Evolutionary conservation across 495 filamentous ascomycete species (phyloP).

Genomic region (Lepidopterella palustris): DNA sequence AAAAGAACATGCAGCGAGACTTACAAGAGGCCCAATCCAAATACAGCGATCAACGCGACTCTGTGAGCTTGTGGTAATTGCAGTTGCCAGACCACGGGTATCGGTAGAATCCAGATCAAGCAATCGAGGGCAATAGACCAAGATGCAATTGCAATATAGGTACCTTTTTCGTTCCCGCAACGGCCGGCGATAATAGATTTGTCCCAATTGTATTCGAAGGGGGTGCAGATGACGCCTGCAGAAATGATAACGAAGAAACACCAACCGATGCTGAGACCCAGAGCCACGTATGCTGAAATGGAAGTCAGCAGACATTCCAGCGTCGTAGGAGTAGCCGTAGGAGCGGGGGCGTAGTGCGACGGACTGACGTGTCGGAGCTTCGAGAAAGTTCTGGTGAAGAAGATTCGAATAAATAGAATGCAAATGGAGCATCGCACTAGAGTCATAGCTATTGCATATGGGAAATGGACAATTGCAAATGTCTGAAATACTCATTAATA

Average conservation of each 20-base stretch:
- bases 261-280: constrained; percentile 7
- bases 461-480: constrained; percentile 10
- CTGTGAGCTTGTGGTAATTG: constrained; percentile 14
- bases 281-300: not conserved
- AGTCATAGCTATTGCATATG: constrained; percentile 11
- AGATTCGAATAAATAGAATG: constrained; percentile 15
- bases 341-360: not conserved
- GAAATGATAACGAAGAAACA: not conserved
- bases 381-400: constrained; percentile 11
- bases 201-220: constrained; percentile 13
- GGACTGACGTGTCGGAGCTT: constrained; percentile 13
- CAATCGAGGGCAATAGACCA: constrained; percentile 7
- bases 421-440: constrained; percentile 12
- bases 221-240: constrained; percentile 6
- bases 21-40: constrained; percentile 16
- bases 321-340: not conserved
- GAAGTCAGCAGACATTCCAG: constrained; percentile 2
- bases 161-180: not conserved
- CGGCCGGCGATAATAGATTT: not conserved
- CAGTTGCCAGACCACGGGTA: constrained; percentile 18
- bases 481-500: not conserved
- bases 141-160: not conserved
- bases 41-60: constrained; percentile 14
- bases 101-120: constrained; percentile 15
- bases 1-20: too few relatives aligned